Conservation (phyloP, 495 filamentous ascomycete species). For the Pyrenopolyporus hunteri region DNA sequence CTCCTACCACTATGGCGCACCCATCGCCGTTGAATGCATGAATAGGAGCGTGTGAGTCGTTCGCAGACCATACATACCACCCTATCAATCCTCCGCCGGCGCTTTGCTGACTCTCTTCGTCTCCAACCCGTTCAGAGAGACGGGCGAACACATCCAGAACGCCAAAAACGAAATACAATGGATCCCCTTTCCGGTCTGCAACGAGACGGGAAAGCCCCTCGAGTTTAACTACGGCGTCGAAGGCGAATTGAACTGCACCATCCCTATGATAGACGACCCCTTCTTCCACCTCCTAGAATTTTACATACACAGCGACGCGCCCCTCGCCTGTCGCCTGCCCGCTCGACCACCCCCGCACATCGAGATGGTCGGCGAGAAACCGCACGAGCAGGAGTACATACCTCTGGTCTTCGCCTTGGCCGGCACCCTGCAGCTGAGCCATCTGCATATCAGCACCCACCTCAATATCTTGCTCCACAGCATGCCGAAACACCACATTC, state of each 20-base stretch:
- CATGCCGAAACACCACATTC: conserved; percentile 61
- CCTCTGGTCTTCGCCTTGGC: conserved; percentile 82
- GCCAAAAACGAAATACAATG: conserved; percentile 84
- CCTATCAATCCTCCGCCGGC: background rate
- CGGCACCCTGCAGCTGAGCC: conserved; percentile 84
- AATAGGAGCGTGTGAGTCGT: conserved; percentile 59
- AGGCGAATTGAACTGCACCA: conserved; percentile 88
- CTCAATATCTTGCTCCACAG: conserved; percentile 89
- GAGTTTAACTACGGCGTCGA: conserved; percentile 86
- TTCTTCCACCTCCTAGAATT: conserved; percentile 98
- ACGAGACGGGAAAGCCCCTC: conserved; percentile 83
- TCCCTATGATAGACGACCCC: conserved; percentile 79
- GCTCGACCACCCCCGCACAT: conserved; percentile 67
- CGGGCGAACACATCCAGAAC: conserved; percentile 79
- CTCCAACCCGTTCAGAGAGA: conserved; percentile 53
- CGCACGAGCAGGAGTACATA: conserved; percentile 57
- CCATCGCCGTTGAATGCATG: conserved; percentile 60
- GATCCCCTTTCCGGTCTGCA: conserved; percentile 89
- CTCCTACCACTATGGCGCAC: conserved; percentile 56
- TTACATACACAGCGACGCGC: conserved; percentile 96
- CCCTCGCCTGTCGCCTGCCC: conserved; percentile 89
- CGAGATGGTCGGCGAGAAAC: conserved; percentile 53
- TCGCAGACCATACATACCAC: background rate
- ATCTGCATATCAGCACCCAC: conserved; percentile 87
- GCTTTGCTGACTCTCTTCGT: background rate